phyloP scores from a whole-genome alignment of 106 monocot genomes.

The Iris macrosiphon region DNA sequence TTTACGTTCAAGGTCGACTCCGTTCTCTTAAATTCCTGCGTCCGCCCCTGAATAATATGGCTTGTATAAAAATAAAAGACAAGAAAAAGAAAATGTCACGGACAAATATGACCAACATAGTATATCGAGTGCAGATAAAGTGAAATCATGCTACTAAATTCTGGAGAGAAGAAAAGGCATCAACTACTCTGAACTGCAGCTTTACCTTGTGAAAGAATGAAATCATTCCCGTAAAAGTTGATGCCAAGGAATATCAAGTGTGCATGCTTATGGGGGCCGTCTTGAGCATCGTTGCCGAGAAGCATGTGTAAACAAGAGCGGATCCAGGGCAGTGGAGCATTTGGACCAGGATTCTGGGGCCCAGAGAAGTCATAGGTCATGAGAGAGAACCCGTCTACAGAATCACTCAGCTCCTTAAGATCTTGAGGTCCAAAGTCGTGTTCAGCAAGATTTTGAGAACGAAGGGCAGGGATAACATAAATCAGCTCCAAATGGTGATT shows the following conservation, averaged over 20 bases:
- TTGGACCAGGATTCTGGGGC: conserved; percentile 77
- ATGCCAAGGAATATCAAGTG: conserved; percentile 81
- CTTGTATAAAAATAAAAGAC: too few species aligned
- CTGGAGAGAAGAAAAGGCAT: too few species aligned
- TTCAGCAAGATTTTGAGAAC: conserved; percentile 46
- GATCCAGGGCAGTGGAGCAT: conserved; percentile 85
- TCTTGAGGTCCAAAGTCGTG: conserved; percentile 80
- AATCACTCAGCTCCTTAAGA: conserved; percentile 41
- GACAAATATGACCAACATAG: too few species aligned
- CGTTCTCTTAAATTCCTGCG: too few species aligned
- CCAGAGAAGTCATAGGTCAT: conserved; percentile 99
- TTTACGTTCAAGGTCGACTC: too few species aligned
- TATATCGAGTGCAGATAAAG: too few species aligned
- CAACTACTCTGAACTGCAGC: too few species aligned
- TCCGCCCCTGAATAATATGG: too few species aligned
- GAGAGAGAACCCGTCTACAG: conserved; percentile 89
- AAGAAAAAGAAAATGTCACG: too few species aligned
- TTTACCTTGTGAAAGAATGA: conserved; percentile 68
- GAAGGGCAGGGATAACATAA: conserved; percentile 75
- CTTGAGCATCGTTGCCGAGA: conserved; percentile 29
- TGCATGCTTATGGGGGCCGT: conserved; percentile 14
- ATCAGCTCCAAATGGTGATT: conserved; percentile 52
- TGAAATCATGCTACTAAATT: too few species aligned
- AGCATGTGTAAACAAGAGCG: conserved; percentile 46
- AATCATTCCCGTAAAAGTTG: conserved; percentile 97